A percentile compares a stretch with the other conserved stretches of the same genome.
phyloP scores from a whole-genome alignment of 1,139 yeast genomes.

The Kodamaea derodonti region DNA sequence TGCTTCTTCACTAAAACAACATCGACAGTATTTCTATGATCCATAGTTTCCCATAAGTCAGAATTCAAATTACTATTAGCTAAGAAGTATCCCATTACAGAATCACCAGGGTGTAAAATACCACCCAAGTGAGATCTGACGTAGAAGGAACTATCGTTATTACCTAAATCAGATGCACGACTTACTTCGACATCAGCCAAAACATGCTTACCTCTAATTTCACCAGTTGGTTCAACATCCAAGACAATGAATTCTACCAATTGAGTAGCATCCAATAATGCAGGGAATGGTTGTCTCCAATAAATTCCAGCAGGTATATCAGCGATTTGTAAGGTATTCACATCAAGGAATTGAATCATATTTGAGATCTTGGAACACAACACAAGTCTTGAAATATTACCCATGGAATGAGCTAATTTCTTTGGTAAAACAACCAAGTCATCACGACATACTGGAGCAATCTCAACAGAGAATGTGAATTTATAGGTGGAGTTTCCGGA shows the following conservation, averaged over 20 bases:
- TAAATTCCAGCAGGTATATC: constrained; percentile 74
- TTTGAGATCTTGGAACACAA: constrained; percentile 82
- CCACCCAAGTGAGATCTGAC: constrained; percentile 92
- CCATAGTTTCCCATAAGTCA: constrained; percentile 74
- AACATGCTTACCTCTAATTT: constrained; percentile 73
- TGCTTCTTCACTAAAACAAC: constrained; percentile 89
- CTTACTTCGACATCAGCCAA: constrained; percentile 89
- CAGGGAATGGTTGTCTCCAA: constrained; percentile 83
- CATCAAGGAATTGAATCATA: constrained; percentile 81
- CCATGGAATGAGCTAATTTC: constrained; percentile 77
- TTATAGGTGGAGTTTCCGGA: constrained; percentile 85
- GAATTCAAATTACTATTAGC: constrained; percentile 84
- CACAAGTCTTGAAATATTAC: constrained; percentile 80
- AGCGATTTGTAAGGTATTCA: constrained; percentile 73
- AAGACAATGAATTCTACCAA: constrained; percentile 85
- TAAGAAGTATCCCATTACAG: constrained; percentile 85
- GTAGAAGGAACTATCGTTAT: constrained; percentile 74
- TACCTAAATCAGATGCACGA: constrained; percentile 80
- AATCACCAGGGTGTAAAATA: constrained; percentile 92
- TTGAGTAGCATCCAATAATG: constrained; percentile 74
- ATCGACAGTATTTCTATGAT: constrained; percentile 70
- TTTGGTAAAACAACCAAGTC: constrained; percentile 89
- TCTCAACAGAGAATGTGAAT: constrained; percentile 88
- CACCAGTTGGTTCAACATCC: constrained; percentile 93
- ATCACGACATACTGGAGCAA: constrained; percentile 97